Evolutionary conservation across 202 grass and related monocot species (phyloP).

Genomic region (Musa balbisiana): DNA sequence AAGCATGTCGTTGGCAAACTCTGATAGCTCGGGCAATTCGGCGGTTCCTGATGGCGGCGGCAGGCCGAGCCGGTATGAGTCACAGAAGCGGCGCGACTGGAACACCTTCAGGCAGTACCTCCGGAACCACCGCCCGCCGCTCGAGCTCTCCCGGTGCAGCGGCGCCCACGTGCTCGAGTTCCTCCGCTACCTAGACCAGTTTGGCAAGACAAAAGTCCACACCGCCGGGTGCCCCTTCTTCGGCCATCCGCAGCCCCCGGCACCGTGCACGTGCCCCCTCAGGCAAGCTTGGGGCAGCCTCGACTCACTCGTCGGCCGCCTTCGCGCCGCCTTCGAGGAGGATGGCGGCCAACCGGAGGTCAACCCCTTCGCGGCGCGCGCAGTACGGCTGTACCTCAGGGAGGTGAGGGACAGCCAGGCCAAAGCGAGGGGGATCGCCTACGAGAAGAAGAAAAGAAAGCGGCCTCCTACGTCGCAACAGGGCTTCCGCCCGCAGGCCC

Average conservation of each 20-base stretch:
- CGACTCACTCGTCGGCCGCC: constrained; percentile 14
- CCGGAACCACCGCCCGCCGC: constrained; percentile 16
- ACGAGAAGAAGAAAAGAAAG: constrained; percentile 12
- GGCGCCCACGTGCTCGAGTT: constrained; percentile 23
- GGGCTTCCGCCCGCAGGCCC: neutral
- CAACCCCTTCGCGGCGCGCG: constrained; percentile 8
- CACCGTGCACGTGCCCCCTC: constrained; percentile 22
- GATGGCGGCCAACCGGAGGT: constrained; percentile 15
- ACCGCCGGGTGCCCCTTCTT: constrained; percentile 11
- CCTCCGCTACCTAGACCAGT: constrained; percentile 23
- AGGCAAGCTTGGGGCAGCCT: constrained; percentile 24
- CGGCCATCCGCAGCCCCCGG: constrained; percentile 14
- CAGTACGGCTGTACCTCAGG: constrained; percentile 7
- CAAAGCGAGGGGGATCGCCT: constrained; percentile 14
- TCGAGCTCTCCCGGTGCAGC: constrained; percentile 18
- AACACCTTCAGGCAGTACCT: constrained; percentile 24
- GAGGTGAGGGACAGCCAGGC: constrained; percentile 18
- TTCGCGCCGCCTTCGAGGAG: constrained; percentile 21
- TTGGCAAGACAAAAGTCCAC: constrained; percentile 23
- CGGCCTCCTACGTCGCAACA: neutral
- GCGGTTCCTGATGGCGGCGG: neutral
- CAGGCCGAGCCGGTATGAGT: constrained; percentile 12
- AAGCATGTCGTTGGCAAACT: neutral
- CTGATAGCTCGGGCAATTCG: constrained; percentile 2
- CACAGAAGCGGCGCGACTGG: constrained; percentile 26